Percentiles rank a stretch among this genome's conserved stretches.
These are phyloP conservation scores for Perkinsus chesapeaki DNA, from an alignment of 169 alveolate species.

Conservation along the genomic window DNA sequence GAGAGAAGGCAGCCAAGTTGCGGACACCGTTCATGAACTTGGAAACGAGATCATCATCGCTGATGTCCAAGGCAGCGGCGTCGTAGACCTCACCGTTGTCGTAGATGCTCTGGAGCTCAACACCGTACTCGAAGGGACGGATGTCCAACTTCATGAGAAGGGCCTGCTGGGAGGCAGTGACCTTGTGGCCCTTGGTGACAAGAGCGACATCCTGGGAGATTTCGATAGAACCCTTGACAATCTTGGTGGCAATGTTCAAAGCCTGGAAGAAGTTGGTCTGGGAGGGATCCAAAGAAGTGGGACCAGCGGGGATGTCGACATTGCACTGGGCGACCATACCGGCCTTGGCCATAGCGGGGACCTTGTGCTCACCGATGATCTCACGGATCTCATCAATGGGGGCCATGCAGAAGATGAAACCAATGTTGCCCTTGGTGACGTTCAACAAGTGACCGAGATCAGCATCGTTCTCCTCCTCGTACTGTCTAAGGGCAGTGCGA, in stretches of 20 bases:
- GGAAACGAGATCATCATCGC: slow-evolving; percentile 77
- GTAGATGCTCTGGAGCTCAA: slow-evolving; percentile 82
- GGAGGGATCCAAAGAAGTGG: slow-evolving; percentile 99
- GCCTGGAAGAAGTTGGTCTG: slow-evolving; percentile 98
- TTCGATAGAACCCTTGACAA: slow-evolving; percentile 95
- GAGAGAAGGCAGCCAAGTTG: slow-evolving; percentile 86
- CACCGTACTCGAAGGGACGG: slow-evolving; percentile 95
- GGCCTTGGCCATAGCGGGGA: slow-evolving; percentile 96
- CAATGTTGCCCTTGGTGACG: slow-evolving; percentile 85
- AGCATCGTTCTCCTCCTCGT: slow-evolving; percentile 54
- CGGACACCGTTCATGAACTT: slow-evolving; percentile 74
- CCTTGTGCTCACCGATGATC: slow-evolving; percentile 74
- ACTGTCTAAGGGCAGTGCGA: slow-evolving; percentile 78
- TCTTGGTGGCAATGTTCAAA: slow-evolving; percentile 95
- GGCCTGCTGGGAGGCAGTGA: slow-evolving; percentile 92
- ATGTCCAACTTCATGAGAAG: slow-evolving; percentile 90
- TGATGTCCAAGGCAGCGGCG: slow-evolving; percentile 89
- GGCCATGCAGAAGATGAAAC: slow-evolving; percentile 89
- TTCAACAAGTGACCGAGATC: slow-evolving; percentile 73
- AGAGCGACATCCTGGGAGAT: slow-evolving; percentile 88
- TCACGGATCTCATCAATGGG: slow-evolving; percentile 47
- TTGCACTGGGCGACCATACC: slow-evolving; percentile 95
- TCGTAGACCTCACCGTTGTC: slow-evolving; percentile 88
- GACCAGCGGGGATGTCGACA: slow-evolving; percentile 97
- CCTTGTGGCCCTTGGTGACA: slow-evolving; percentile 86